Evolutionary conservation across 2,329 filamentous ascomycete genomes (phyloP).

Genomic region (Cladosporium colombiae): DNA sequence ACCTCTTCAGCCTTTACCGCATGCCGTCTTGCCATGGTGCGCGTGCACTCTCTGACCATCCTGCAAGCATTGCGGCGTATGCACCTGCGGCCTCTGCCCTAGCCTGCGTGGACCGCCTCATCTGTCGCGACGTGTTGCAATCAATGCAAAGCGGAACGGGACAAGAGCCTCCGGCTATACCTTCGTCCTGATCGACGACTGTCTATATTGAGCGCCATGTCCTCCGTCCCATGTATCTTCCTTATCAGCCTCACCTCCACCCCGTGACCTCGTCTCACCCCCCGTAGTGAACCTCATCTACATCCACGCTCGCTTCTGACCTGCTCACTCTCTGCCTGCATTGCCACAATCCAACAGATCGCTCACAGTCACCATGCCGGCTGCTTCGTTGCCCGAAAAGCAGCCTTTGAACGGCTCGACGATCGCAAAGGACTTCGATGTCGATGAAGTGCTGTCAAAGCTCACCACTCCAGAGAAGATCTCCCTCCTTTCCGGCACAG

Average conservation of each 20-base stretch:
- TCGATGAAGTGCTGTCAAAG: slow-evolving; percentile 33
- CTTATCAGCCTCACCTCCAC: background rate
- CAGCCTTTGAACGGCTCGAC: slow-evolving; percentile 13
- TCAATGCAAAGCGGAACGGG: slow-evolving; percentile 21
- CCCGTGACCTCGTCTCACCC: slow-evolving; percentile 3
- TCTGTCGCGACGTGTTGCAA: slow-evolving; percentile 11
- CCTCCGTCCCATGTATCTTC: slow-evolving; percentile 12
- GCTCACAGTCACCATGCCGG: slow-evolving; percentile 1
- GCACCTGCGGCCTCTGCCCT: slow-evolving; percentile 18
- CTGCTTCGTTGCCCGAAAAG: slow-evolving; percentile 11
- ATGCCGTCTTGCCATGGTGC: slow-evolving; percentile 10
- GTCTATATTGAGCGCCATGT: slow-evolving; percentile 10
- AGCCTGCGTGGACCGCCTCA: slow-evolving; percentile 15
- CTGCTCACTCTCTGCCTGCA: background rate
- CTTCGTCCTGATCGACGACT: slow-evolving; percentile 7
- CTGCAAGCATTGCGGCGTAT: slow-evolving; percentile 18
- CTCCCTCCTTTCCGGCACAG: slow-evolving; percentile 45
- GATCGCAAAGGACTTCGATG: slow-evolving; percentile 30
- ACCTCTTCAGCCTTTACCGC: slow-evolving; percentile 10
- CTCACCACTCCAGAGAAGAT: slow-evolving; percentile 36
- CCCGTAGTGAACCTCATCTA: background rate
- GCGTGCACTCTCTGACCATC: background rate
- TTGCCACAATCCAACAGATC: background rate
- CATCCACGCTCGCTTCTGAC: slow-evolving; percentile 7
- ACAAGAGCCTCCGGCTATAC: slow-evolving; percentile 19